phyloP scores from a whole-genome alignment of 768 basidiomycete species.

The Russula emetica region DNA sequence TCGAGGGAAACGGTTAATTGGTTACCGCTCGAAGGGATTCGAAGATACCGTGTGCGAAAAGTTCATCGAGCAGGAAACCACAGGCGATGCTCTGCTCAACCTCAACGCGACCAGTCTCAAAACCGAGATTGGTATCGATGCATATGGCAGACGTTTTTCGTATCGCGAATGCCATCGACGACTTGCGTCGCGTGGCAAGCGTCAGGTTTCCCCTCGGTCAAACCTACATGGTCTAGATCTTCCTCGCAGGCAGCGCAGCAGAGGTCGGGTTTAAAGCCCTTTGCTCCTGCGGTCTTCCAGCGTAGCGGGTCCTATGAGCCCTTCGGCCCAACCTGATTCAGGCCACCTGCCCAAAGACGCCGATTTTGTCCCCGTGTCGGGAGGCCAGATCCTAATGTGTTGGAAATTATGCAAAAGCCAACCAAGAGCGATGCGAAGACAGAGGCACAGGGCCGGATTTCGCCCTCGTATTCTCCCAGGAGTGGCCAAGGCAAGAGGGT shows the following conservation, averaged over 20 bases:
- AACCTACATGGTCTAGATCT: slow-evolving; percentile 36
- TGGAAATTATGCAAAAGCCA: slow-evolving; percentile 18
- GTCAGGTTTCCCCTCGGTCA: slow-evolving; percentile 41
- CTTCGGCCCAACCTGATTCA: slow-evolving; percentile 25
- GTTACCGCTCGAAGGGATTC: slow-evolving; percentile 79
- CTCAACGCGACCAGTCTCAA: slow-evolving; percentile 90
- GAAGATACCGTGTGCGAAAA: slow-evolving; percentile 77
- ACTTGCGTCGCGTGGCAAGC: slow-evolving; percentile 71
- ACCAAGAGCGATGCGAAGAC: slow-evolving; percentile 15
- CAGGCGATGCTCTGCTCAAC: slow-evolving; percentile 95
- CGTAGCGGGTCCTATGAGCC: slow-evolving; percentile 31
- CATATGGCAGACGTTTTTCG: slow-evolving; percentile 93
- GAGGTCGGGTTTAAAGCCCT: slow-evolving; percentile 27
- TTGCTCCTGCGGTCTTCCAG: slow-evolving; percentile 28
- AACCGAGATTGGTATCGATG: slow-evolving; percentile 84
- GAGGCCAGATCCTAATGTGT: slow-evolving; percentile 19
- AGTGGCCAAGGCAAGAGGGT: not conserved
- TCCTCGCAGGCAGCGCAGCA: slow-evolving; percentile 30
- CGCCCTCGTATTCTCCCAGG: slow-evolving; percentile 9
- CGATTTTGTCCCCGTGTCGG: not conserved
- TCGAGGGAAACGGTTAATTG: slow-evolving; percentile 89
- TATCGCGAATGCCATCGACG: slow-evolving; percentile 87
- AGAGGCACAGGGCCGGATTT: slow-evolving; percentile 33
- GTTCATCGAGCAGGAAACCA: slow-evolving; percentile 97
- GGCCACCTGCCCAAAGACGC: slow-evolving; percentile 17